Evolutionary conservation across 2,329 filamentous ascomycete genomes (phyloP).

Genomic region (Fusarium coicis): DNA sequence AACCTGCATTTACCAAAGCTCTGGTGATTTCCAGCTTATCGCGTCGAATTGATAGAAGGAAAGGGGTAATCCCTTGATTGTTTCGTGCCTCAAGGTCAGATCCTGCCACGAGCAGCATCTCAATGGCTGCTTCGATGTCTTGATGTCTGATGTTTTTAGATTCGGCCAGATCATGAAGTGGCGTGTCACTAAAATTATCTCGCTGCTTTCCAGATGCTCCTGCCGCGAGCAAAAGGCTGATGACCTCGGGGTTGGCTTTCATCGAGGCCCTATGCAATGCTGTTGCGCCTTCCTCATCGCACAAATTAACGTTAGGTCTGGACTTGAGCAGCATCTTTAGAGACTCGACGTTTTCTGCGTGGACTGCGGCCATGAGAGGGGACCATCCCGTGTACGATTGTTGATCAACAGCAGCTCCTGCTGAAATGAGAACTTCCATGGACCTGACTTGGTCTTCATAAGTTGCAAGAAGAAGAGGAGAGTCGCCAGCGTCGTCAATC

Average conservation of each 20-base stretch:
- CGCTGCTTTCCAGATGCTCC: conserved; percentile 7
- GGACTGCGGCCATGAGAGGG: neutral
- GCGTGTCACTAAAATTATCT: fast-evolving
- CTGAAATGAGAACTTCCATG: conserved; percentile 7
- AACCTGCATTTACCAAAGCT: neutral
- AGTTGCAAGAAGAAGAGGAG: neutral
- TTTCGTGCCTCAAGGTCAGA: neutral
- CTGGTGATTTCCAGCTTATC: neutral
- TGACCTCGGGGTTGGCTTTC: fast-evolving
- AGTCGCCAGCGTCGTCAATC: neutral
- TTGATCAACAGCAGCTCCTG: conserved; percentile 14
- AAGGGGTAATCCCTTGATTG: fast-evolving
- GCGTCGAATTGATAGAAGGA: fast-evolving
- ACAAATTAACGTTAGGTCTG: neutral
- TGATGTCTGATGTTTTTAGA: fast-evolving
- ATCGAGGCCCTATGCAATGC: neutral
- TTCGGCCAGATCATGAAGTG: neutral
- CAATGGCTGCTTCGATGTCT: neutral
- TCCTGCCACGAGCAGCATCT: neutral
- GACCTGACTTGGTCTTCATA: fast-evolving
- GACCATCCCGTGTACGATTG: fast-evolving
- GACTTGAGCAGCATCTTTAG: conserved; percentile 3
- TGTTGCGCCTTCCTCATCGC: fast-evolving
- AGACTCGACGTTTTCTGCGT: fast-evolving
- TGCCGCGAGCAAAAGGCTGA: neutral